phyloP scores from a whole-genome alignment of 2,329 filamentous ascomycete genomes.

The Fusarium sp. region DNA sequence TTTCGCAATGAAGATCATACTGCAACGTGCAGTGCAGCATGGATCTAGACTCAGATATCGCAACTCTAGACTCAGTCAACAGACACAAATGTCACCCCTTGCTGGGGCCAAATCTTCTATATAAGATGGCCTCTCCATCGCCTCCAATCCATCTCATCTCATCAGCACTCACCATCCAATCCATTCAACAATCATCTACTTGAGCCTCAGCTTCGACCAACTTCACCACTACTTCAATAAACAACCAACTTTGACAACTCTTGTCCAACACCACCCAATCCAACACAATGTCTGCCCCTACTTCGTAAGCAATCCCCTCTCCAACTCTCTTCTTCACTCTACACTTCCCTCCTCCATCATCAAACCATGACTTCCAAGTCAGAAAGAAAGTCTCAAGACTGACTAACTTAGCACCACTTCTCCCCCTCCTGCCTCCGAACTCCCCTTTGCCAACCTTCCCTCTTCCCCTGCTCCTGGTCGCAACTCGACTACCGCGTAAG shows the following conservation, averaged over 20 bases:
- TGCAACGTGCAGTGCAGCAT: not conserved
- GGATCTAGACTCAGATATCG: conserved; percentile 18
- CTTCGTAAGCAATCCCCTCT: conserved; percentile 37
- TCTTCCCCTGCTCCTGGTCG: conserved; percentile 37
- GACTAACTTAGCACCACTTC: conserved; percentile 37
- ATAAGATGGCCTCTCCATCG: conserved; percentile 39
- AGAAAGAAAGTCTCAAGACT: conserved; percentile 37
- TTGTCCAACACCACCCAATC: conserved; percentile 30
- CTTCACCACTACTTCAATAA: conserved; percentile 15
- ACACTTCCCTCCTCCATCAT: not conserved
- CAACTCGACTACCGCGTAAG: conserved; percentile 36
- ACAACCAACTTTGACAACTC: conserved; percentile 31
- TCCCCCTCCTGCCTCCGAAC: conserved; percentile 37
- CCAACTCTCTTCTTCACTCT: not conserved
- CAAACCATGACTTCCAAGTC: conserved; percentile 6
- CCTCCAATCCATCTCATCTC: conserved; percentile 21
- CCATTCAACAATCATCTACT: conserved; percentile 43
- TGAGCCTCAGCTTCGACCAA: conserved; percentile 37
- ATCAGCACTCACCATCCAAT: conserved; percentile 41
- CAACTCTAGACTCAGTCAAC: conserved; percentile 5
- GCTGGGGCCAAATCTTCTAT: conserved; percentile 35
- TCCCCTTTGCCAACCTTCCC: conserved; percentile 39
- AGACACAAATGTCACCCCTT: conserved; percentile 21
- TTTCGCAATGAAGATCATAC: conserved; percentile 29
- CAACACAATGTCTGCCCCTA: conserved; percentile 46